Conservation (phyloP, 345 rosid genomes). For the Aquilaria yunnanensis region DNA sequence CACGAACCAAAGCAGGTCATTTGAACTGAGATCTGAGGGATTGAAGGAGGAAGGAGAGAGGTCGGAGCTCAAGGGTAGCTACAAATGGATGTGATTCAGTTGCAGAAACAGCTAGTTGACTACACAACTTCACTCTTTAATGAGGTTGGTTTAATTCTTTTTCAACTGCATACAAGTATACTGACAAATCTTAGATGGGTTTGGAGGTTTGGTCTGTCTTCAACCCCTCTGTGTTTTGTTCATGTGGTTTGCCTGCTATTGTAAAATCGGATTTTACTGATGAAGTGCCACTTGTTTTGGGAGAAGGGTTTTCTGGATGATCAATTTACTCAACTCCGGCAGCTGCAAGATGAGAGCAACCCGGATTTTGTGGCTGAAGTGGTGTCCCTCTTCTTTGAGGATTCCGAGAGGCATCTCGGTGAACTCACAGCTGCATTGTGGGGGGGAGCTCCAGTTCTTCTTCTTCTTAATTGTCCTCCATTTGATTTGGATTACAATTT, state of each 20-base stretch:
- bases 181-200: too few species aligned
- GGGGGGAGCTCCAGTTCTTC: not conserved
- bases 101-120: constrained; percentile 41
- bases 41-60: not conserved
- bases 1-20: not conserved
- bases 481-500: not conserved
- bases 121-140: constrained; percentile 40
- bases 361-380: constrained; percentile 20
- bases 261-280: not conserved
- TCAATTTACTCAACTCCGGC: constrained; percentile 14
- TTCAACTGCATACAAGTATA: too few species aligned
- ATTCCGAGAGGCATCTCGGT: constrained; percentile 17
- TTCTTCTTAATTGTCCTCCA: not conserved
- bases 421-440: constrained; percentile 15
- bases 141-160: constrained; percentile 30
- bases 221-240: too few species aligned
- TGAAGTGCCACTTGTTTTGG: not conserved
- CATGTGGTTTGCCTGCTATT: too few species aligned
- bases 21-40: constrained; percentile 6
- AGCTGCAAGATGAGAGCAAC: constrained; percentile 19
- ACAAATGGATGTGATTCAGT: constrained; percentile 42
- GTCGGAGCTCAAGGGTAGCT: not conserved
- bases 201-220: too few species aligned
- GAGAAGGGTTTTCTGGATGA: constrained; percentile 16
- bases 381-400: constrained; percentile 18